These are phyloP conservation scores for Pseudoneurospora amorphoporcata DNA, from an alignment of 495 filamentous ascomycete genomes.

Conservation along the genomic window DNA sequence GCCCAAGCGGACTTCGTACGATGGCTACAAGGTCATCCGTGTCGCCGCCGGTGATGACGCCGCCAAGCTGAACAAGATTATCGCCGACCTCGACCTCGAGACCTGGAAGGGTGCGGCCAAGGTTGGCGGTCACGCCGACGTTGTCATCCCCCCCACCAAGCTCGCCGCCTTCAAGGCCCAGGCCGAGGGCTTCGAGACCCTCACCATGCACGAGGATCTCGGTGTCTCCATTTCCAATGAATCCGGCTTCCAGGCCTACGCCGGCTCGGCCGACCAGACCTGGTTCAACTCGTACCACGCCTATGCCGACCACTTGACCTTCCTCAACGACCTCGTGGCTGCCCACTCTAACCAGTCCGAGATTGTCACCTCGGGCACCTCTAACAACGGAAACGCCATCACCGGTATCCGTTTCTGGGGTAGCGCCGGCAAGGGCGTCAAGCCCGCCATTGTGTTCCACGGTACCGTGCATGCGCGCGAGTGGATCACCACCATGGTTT, in stretches of 20 bases:
- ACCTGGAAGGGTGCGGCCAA: constrained; percentile 22
- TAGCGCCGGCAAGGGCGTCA: constrained; percentile 38
- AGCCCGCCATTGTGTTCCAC: constrained; percentile 50
- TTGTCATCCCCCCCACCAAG: constrained; percentile 20
- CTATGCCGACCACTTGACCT: constrained; percentile 45
- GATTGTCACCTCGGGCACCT: constrained; percentile 41
- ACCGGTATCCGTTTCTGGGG: constrained; percentile 53
- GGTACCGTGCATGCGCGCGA: constrained; percentile 55
- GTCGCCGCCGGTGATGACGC: constrained; percentile 16
- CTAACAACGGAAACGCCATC: constrained; percentile 40
- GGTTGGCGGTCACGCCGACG: constrained; percentile 15
- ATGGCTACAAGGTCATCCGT: constrained; percentile 23
- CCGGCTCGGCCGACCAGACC: constrained; percentile 12
- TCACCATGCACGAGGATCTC: constrained; percentile 23
- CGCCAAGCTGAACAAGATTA: constrained; percentile 12
- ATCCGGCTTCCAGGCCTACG: constrained; percentile 13
- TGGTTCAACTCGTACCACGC: constrained; percentile 52
- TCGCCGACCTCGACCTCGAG: constrained; percentile 16
- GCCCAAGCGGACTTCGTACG: constrained; percentile 14
- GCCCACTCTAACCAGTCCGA: constrained; percentile 41
- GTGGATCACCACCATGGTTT: constrained; percentile 48
- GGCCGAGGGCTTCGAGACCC: constrained; percentile 9
- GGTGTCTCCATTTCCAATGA: constrained; percentile 19
- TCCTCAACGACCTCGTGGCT: constrained; percentile 39
- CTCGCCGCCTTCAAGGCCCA: constrained; percentile 13